Evolutionary conservation across 2,329 filamentous ascomycete species (phyloP).

Genomic region (Aspergillus texensis): DNA sequence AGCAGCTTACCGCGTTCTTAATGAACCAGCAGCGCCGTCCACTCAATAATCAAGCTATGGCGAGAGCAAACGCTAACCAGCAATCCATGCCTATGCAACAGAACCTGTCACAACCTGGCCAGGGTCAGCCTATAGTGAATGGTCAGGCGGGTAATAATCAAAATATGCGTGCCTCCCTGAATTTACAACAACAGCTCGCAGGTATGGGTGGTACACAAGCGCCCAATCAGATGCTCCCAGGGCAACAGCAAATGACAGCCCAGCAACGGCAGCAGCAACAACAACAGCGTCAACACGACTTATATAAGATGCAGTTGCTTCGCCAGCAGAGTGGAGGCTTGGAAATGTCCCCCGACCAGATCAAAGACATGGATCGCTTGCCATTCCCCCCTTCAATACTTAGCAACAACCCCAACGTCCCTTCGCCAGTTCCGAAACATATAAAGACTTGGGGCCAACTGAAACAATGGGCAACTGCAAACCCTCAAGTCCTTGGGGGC

Average conservation of each 20-base stretch:
- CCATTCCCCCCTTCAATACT: slow-evolving; percentile 42
- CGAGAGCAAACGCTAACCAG: slow-evolving; percentile 33
- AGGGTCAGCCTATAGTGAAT: slow-evolving; percentile 34
- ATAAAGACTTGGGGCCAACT: slow-evolving; percentile 60
- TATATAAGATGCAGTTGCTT: slow-evolving; percentile 35
- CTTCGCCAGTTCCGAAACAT: slow-evolving; percentile 49
- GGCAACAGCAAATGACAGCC: slow-evolving; percentile 35
- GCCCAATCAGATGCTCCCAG: slow-evolving; percentile 35
- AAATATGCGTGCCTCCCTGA: slow-evolving; percentile 39
- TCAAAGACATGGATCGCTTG: slow-evolving; percentile 47
- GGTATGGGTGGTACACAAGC: slow-evolving; percentile 33
- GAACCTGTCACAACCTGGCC: slow-evolving; percentile 34
- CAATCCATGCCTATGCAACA: slow-evolving; percentile 35
- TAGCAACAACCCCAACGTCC: slow-evolving; percentile 33
- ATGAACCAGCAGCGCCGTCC: slow-evolving; percentile 37
- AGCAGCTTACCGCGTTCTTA: slow-evolving; percentile 37
- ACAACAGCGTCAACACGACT: slow-evolving; percentile 35
- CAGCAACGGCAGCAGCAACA: slow-evolving; percentile 33
- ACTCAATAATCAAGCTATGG: slow-evolving; percentile 34
- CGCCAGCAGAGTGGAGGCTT: slow-evolving; percentile 36
- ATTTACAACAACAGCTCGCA: slow-evolving; percentile 36
- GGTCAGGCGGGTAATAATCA: slow-evolving; percentile 37
- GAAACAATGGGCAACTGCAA: slow-evolving; percentile 56
- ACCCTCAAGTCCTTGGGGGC: slow-evolving; percentile 46
- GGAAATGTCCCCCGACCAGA: slow-evolving; percentile 45